Evolutionary conservation across 2,329 filamentous ascomycete genomes (phyloP), one percentile per base, ranked within the genome.

Genomic region (Fusarium floridanum): DNA sequence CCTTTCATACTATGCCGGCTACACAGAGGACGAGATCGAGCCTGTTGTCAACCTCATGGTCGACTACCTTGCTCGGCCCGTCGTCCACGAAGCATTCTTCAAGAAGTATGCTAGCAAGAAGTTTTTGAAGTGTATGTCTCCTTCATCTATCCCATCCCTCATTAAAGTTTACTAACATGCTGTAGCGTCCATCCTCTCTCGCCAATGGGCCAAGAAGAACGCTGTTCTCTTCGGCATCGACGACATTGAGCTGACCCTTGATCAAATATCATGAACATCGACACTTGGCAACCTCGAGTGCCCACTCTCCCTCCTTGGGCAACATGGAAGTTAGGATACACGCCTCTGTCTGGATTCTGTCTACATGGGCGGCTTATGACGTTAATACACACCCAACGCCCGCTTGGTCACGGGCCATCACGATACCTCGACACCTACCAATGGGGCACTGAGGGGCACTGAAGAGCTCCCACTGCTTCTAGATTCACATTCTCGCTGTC

Each of bases 71-170:
- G 93, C 94, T 68, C 92, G 94, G 14, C 97, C 96, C 29, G 94
- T 98, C 64, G 90, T 92, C 50, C 97, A 99, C 81, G 96, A 98
- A 83, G 97, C 97, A 41, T 98, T 99, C 88, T 98, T 98, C 89
- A 98, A 97, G 90, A 99, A 99, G 85, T 99, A 99, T 83, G 97
- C 97, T 66, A 97, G 95, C 90, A 99, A 98, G 89, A 98, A 98
- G 86, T 99, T 98, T 86, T 87, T 98, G 79, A 99, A 99, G 88
- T 95, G 96, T 98, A 91, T 85, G 89, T 78, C n/a, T 67, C 24
- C 32, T 34, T 20, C 17, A 32, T 9, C 5, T n/a, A 6, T 14
- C 4, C 22, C 24, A 16, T 17, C 4, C 7, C 41, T 8, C 20
- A 22, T 37, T 36, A 9, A 55, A 66, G 27, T 22, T 29, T 27